Conservation (phyloP, 169 alveolate genomes). For the Plasmodium knowlesi region DNA sequence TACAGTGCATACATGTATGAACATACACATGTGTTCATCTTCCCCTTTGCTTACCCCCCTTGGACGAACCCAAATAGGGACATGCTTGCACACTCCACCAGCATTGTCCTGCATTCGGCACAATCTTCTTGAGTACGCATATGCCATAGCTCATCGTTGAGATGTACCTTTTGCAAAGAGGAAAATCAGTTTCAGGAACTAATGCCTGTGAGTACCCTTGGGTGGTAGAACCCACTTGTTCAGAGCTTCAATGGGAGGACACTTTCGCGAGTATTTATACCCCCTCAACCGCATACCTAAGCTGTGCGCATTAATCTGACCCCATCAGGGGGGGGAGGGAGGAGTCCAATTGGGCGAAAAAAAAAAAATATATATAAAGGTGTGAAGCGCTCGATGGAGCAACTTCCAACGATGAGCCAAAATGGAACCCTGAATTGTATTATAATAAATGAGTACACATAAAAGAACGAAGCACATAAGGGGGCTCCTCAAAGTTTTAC, state of each 20-base stretch:
- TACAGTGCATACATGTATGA: not conserved
- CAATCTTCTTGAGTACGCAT: not conserved
- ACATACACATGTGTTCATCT: not conserved
- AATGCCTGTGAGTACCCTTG: not conserved
- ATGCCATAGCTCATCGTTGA: not conserved
- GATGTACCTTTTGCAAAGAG: not conserved
- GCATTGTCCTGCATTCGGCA: not conserved
- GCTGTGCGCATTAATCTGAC: not conserved
- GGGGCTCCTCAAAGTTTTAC: not conserved
- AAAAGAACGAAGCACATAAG: not conserved
- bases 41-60: not conserved
- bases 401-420: not conserved
- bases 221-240: not conserved
- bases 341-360: not conserved
- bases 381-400: not conserved
- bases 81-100: not conserved
- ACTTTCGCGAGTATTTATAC: not conserved
- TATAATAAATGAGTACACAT: not conserved
- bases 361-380: not conserved
- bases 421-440: not conserved
- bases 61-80: not conserved
- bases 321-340: not conserved
- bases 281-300: not conserved
- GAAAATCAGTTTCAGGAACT: not conserved
- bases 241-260: not conserved